phyloP scores from a whole-genome alignment of 176 grass and related monocot genomes.

The Oryza glumipatula region DNA sequence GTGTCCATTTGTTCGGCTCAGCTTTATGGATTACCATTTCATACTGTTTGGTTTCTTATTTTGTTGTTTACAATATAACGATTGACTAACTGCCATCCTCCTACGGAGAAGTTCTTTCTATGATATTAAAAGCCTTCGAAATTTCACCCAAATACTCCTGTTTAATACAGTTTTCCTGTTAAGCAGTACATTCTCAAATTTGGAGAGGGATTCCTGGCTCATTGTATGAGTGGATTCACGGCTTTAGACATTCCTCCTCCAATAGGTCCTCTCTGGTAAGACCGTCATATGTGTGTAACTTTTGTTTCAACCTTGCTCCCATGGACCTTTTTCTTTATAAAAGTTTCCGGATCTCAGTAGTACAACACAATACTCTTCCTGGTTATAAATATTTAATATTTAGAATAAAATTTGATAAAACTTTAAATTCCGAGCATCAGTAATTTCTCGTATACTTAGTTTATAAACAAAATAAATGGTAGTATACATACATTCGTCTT shows the following conservation, averaged over 20 bases:
- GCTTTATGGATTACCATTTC: not conserved
- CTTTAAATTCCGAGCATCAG: not conserved
- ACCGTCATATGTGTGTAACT: not conserved
- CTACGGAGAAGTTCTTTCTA: not conserved
- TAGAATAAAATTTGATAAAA: no score
- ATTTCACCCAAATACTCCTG: not conserved
- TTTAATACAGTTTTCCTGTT: not conserved
- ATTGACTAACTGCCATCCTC: not conserved
- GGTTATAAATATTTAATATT: no score
- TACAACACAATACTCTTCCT: no score
- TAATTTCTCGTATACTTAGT: not conserved
- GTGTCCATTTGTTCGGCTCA: not conserved
- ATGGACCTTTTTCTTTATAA: no score
- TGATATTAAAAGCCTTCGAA: not conserved
- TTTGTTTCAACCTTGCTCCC: not conserved
- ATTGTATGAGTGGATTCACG: slow-evolving; percentile 72
- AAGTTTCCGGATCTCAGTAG: no score
- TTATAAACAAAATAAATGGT: not conserved
- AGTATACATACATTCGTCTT: no score
- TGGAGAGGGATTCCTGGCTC: slow-evolving; percentile 51
- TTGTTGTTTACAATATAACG: not conserved
- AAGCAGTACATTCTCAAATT: slow-evolving; percentile 70
- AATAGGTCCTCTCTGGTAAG: slow-evolving; percentile 68
- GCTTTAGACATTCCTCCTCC: slow-evolving; percentile 62
- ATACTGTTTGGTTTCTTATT: not conserved